Base-by-base conservation (phyloP, 1,139 yeast genomes). In the Debaryomycetaceae sp. region DNA sequence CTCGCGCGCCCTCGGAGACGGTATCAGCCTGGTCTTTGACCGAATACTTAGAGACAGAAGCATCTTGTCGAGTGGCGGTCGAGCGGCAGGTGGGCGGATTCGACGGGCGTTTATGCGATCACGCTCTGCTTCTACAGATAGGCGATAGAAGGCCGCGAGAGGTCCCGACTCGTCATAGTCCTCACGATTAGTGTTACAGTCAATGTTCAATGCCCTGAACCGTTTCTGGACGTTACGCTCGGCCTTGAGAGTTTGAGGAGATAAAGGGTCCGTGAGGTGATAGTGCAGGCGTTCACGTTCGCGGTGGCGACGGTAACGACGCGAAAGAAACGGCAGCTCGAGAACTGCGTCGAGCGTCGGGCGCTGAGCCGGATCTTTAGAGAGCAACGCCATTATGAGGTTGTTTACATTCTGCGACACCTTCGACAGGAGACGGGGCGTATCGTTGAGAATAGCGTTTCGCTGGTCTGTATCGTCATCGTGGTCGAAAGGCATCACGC, bases 401-500 rank as follows among this genome's bases (percentile, higher is more conserved):
- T 50, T 56, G 27, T 64, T 54, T 2, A 77, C 72, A 4, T 68
- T 72, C 5, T 44, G 51, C 2, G 77, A 68, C 13, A 58, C 54
- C 13, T 63, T 65, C 12, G 14, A 16, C 24, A 44, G 38, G 42
- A 64, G 79, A 0, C 37, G 37, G 0, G 97, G 97, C 31, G 77
- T 83, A 4, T 64, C 73, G 33, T 71, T 57, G 5, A 83, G 55
- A 28, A 90, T 80, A 39, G 68, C 71, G 41, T 56, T 54, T 38
- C 71, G 71, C 0, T 87, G 77, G 28, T 58, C 69, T 25, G 65
- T 49, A 15, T 81, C 92, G 39, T 74, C 79, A 28, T 86, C 95
- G 40, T 80, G 90, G 43, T 78, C 86, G 55, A 87, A 90, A 1
- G 98, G 98, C 79, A 90, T 76, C 37, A 74, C 74, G 0, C 97